Evolutionary conservation across 108 stramenopile species (phyloP).

Genomic region (Cyclotella sp.): DNA sequence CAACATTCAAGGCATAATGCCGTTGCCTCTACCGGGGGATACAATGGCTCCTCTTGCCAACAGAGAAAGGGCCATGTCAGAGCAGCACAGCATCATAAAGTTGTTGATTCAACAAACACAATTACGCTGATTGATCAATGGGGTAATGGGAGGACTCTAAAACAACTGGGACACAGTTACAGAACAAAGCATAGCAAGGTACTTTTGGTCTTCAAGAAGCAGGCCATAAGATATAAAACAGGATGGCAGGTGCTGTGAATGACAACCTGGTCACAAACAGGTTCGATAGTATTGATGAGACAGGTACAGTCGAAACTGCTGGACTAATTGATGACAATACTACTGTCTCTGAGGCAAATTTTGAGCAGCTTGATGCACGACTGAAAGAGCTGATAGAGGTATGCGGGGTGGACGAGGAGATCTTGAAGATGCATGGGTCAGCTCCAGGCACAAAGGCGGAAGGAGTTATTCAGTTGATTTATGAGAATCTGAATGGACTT

Average conservation of each 20-base stretch:
- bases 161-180: constrained; percentile 7
- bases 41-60: too few species aligned
- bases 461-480: neutral
- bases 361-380: too few species aligned
- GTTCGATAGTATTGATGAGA: constrained; percentile 10
- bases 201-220: too few species aligned
- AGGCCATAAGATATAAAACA: too few species aligned
- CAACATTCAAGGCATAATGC: neutral
- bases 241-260: neutral
- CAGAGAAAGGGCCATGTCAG: neutral
- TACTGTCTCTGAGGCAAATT: neutral
- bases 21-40: neutral
- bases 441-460: too few species aligned
- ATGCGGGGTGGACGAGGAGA: neutral
- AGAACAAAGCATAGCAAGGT: constrained; percentile 4
- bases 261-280: neutral
- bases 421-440: neutral
- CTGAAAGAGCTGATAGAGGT: constrained; percentile 4
- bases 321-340: neutral
- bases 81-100: neutral
- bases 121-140: constrained; percentile 21
- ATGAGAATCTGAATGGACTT: constrained; percentile 20
- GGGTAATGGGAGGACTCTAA: constrained; percentile 5
- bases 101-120: neutral
- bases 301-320: neutral